Evolutionary conservation across 768 basidiomycete species (phyloP), one percentile per base, ranked within the genome.

Genomic region (Daedaleopsis sinensis): DNA sequence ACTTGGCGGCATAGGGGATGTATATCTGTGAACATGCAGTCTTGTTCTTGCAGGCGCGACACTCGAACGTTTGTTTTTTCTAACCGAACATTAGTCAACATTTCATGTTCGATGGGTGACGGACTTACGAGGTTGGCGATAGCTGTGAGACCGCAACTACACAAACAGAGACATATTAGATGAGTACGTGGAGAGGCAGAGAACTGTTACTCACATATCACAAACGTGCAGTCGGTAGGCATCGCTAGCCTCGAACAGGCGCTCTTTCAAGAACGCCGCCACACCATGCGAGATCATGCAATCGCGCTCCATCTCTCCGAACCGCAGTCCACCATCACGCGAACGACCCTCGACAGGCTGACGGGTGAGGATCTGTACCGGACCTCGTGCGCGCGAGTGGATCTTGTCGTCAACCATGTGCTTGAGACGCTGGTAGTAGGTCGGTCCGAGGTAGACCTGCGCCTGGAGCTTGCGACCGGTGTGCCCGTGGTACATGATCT

Each of bases 351-450:
- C 97, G 16, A 99, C 97, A 13, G 97, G 97, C 71, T 99, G 97
- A 52, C 97, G 80, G 36, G 96, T 99, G 69, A 99, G 76, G 69
- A 98, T 99, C 74, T 99, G 97, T 10, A 99, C 93, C 5, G 97
- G 97, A 15, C 97, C 97, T 74, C 97, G 78, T 19, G 97, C 97
- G 58, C 97, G 87, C 32, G 97, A 96, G 77, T 99, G 97, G 56
- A 98, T 99, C 80, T 99, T 99, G 77, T 99, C 97, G 74, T 98
- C 96, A 48, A 99, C 97, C 96, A 99, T 99, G 78, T 99, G 97
- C 80, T 98, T 98, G 67, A 98, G 81, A 39, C 96, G 90, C 74
- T 99, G 96, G 74, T 99, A 99, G 74, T 99, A 99, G 5, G 97
- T 99, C 16, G 97, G 97, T 6, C 97, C 97, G 63, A 99, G 89